Conservation (phyloP, 148 eudicot genomes). For the Vaccinium myrtillus region DNA sequence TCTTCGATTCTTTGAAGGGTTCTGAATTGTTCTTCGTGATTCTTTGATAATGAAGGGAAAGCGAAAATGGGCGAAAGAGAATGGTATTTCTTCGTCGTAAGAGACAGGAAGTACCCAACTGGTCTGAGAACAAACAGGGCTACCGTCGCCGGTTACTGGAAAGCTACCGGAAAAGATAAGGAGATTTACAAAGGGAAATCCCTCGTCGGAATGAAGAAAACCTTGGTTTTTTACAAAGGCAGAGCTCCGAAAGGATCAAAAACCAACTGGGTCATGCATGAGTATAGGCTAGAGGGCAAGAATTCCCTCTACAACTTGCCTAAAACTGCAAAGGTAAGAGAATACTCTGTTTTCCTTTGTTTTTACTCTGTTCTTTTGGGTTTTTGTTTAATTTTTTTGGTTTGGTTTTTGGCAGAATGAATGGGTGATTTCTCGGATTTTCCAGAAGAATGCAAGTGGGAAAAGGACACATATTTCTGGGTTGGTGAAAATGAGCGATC, state of each 20-base stretch:
- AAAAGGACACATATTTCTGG: constrained; percentile 44
- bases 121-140: constrained; percentile 77
- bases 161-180: constrained; percentile 92
- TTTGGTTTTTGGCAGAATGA: constrained; percentile 51
- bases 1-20: neutral
- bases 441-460: constrained; percentile 49
- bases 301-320: constrained; percentile 27
- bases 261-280: constrained; percentile 92
- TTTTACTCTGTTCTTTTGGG: neutral
- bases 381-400: neutral
- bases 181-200: constrained; percentile 49
- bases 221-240: constrained; percentile 79
- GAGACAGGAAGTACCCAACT: constrained; percentile 75
- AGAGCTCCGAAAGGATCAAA: constrained; percentile 84
- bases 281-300: constrained; percentile 67
- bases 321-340: constrained; percentile 37
- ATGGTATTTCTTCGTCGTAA: constrained; percentile 73
- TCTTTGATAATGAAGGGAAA: constrained; percentile 30
- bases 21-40: neutral
- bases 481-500: constrained; percentile 16
- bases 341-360: neutral
- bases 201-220: constrained; percentile 90
- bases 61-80: constrained; percentile 83
- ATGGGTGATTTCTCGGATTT: constrained; percentile 74
- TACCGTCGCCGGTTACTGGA: constrained; percentile 78